A percentile compares a stretch with the other conserved stretches of the same genome.
phyloP scores from a whole-genome alignment of 176 grass and related monocot species.

The Rhynchospora pubera region DNA sequence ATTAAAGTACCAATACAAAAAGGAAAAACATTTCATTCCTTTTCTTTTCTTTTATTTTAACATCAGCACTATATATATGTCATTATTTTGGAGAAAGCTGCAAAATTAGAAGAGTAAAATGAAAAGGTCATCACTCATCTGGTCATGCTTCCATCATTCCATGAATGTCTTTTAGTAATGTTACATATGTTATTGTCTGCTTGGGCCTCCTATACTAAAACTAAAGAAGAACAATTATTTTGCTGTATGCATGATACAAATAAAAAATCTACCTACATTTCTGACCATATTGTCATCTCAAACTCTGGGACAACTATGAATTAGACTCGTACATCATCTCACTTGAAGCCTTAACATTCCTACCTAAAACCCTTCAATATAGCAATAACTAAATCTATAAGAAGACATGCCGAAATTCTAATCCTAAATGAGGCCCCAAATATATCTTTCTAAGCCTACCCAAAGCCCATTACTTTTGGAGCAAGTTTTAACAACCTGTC shows the following conservation, averaged over 20 bases:
- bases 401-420: background rate
- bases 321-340: background rate
- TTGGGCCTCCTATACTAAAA: background rate
- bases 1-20: background rate
- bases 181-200: background rate
- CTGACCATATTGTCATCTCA: background rate
- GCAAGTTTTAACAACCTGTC: slow-evolving; percentile 13
- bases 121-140: no score
- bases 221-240: background rate
- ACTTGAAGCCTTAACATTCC: background rate
- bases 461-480: slow-evolving; percentile 28
- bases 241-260: background rate
- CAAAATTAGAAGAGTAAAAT: background rate
- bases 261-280: background rate
- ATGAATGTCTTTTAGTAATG: background rate
- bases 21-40: background rate
- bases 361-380: background rate
- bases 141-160: background rate
- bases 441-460: background rate
- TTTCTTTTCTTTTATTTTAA: background rate
- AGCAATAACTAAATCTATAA: background rate
- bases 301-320: background rate
- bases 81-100: background rate
- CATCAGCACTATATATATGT: background rate
- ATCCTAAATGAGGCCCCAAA: background rate